Evolutionary conservation across 176 grass and related monocot species (phyloP).

Genomic region (Carex myosuroides): DNA sequence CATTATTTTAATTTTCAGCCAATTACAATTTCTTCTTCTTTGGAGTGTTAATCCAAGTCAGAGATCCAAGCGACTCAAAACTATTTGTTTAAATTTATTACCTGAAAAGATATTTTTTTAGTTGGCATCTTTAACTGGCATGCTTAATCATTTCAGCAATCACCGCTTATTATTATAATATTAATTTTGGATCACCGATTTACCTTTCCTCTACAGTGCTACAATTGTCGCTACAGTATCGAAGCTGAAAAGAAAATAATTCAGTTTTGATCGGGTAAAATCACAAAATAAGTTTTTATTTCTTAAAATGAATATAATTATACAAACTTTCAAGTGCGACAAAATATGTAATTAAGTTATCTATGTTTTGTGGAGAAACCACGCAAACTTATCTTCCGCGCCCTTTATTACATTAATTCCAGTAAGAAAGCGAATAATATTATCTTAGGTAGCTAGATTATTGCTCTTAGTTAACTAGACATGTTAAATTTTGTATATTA

Average conservation of each 20-base stretch:
- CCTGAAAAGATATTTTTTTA: not conserved
- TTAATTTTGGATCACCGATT: too few relatives aligned
- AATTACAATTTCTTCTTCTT: not conserved
- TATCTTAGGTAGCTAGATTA: not conserved
- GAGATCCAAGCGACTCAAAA: not conserved
- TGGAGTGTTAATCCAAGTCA: conserved; percentile 17
- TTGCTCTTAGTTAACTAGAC: not conserved
- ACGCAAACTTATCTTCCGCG: too few relatives aligned
- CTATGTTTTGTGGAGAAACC: not conserved
- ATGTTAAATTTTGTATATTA: not conserved
- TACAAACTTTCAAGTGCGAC: not conserved
- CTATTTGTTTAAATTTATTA: not conserved
- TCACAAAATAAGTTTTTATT: too few relatives aligned
- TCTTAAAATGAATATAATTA: too few relatives aligned
- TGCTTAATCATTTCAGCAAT: not conserved
- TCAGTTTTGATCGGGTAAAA: too few relatives aligned
- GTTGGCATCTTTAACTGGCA: not conserved
- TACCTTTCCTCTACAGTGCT: too few relatives aligned
- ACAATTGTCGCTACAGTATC: too few relatives aligned
- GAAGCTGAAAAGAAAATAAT: too few relatives aligned
- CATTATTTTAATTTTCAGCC: not conserved
- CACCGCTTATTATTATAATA: not conserved
- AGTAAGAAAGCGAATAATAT: not conserved
- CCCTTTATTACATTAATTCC: not conserved
- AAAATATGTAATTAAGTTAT: not conserved